Percentiles rank a stretch among this genome's conserved stretches.
phyloP scores from a whole-genome alignment of 2,329 filamentous ascomycete genomes.

The Mycogone perniciosa region DNA sequence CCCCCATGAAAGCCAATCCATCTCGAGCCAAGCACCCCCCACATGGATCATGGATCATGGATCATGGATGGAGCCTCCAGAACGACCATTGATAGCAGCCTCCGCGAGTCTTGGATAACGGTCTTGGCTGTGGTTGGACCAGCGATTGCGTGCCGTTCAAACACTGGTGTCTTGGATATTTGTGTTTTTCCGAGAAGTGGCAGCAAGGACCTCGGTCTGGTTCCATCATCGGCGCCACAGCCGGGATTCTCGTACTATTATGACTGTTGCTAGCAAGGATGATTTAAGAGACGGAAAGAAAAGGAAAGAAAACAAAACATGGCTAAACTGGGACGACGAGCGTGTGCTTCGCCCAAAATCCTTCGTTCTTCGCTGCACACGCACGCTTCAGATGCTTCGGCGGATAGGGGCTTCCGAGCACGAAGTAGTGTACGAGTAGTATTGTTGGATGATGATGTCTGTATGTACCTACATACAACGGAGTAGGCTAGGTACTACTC shows the following conservation, averaged over 20 bases:
- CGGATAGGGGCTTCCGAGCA: too few species aligned
- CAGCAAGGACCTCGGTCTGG: slow-evolving; percentile 11
- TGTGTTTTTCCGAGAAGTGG: not conserved
- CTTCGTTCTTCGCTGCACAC: too few species aligned
- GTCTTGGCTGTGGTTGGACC: not conserved
- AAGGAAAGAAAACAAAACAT: too few species aligned
- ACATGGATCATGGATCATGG: not conserved
- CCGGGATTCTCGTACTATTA: not conserved
- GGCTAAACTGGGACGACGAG: too few species aligned
- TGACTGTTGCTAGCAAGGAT: not conserved
- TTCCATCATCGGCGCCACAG: slow-evolving; percentile 16
- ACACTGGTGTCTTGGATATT: not conserved
- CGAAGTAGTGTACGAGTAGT: too few species aligned
- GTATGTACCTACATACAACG: not conserved
- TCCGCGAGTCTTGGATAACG: not conserved
- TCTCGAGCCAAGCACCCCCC: slow-evolving; percentile 8
- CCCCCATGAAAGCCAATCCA: slow-evolving; percentile 3
- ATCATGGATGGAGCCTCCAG: slow-evolving; percentile 12
- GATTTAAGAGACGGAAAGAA: too few species aligned
- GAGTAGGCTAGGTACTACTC: not conserved
- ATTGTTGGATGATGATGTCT: not conserved
- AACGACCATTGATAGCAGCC: slow-evolving; percentile 5
- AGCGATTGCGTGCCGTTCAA: not conserved
- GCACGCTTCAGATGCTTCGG: too few species aligned
- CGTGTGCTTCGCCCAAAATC: too few species aligned